Percentiles rank a stretch among this genome's conserved stretches.
Evolutionary conservation across 2,329 filamentous ascomycete genomes (phyloP).

Genomic region (Magnaporthiopsis rhizophila): DNA sequence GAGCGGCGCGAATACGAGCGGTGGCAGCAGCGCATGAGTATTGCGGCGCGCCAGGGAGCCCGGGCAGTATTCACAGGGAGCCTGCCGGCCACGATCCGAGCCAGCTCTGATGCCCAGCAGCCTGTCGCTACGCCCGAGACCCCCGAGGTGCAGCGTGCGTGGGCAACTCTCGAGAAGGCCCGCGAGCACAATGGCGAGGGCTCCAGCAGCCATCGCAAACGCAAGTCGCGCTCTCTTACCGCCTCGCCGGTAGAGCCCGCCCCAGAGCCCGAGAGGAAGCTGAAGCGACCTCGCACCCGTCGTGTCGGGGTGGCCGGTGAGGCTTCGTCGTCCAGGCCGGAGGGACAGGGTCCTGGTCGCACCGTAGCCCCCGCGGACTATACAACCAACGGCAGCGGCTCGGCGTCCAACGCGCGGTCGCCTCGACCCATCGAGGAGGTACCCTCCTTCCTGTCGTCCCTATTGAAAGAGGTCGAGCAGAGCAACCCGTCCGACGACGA

Average conservation of each 20-base stretch:
- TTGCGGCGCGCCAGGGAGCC: conserved; percentile 73
- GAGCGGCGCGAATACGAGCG: conserved; percentile 52
- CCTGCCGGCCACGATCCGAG: conserved; percentile 49
- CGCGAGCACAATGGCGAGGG: conserved; percentile 53
- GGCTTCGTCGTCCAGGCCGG: conserved; percentile 28
- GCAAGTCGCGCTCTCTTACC: conserved; percentile 63
- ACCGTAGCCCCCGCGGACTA: neutral
- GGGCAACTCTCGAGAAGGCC: conserved; percentile 85
- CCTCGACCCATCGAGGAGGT: conserved; percentile 34
- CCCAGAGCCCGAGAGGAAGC: conserved; percentile 68
- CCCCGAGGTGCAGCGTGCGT: conserved; percentile 72
- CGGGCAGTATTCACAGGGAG: conserved; percentile 62
- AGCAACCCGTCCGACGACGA: conserved; percentile 52
- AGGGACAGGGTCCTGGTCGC: conserved; percentile 6
- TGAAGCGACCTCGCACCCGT: conserved; percentile 80
- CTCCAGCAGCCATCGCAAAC: conserved; percentile 54
- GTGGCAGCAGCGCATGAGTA: conserved; percentile 78
- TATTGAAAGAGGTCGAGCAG: conserved; percentile 81
- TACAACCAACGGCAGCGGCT: neutral
- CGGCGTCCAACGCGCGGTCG: conserved; percentile 15
- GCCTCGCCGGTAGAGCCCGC: conserved; percentile 61
- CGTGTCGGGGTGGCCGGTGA: conserved; percentile 42
- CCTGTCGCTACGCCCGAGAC: conserved; percentile 50
- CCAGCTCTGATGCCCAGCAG: conserved; percentile 43
- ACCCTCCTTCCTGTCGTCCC: conserved; percentile 76